Conservation (phyloP, 2,329 filamentous ascomycete genomes). For the Colletotrichum neosansevieriae region DNA sequence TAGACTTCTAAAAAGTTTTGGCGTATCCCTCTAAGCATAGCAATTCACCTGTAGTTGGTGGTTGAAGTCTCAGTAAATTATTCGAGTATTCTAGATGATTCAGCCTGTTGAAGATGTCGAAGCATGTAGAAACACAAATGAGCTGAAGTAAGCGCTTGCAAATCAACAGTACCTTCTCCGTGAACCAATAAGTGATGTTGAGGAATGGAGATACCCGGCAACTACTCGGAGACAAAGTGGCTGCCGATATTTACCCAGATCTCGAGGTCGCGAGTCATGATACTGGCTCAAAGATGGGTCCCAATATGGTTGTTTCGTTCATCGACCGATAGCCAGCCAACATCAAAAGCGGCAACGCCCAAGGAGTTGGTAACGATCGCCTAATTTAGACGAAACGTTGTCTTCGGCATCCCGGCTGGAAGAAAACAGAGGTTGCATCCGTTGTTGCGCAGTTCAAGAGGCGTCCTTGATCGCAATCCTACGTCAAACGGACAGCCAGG, state of each 20-base stretch:
- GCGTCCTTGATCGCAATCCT: not conserved
- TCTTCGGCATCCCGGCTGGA: not conserved
- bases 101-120: no score
- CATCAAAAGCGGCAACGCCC: not conserved
- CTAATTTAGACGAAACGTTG: not conserved
- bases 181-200: no score
- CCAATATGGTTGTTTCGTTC: not conserved
- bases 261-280: constrained; percentile 16
- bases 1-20: no score
- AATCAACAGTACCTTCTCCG: no score
- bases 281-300: not conserved
- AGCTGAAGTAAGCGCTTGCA: no score
- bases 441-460: not conserved
- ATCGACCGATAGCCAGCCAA: not conserved
- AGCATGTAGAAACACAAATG: no score
- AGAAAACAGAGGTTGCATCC: not conserved
- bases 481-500: not conserved
- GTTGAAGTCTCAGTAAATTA: no score
- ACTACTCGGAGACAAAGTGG: not conserved
- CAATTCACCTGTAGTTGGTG: no score
- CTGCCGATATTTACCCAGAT: not conserved
- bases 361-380: not conserved
- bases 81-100: no score
- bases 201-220: not conserved
- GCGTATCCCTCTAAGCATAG: no score